A percentile compares a stretch with the other conserved stretches of the same genome.
Conservation (phyloP, 768 basidiomycete genomes). For the Imleria badia region DNA sequence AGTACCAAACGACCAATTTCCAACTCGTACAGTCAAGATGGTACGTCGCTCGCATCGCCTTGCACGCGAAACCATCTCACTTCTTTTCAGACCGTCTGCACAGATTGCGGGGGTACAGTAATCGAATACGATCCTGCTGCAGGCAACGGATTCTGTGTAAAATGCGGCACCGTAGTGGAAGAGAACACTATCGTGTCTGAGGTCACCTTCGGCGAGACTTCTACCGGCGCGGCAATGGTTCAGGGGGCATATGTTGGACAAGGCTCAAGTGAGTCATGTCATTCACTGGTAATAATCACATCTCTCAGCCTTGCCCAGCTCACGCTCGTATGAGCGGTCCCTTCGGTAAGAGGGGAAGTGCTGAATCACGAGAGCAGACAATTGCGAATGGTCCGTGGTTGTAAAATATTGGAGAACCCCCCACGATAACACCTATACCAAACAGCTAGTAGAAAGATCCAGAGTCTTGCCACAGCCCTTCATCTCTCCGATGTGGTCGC, state of each 20-base stretch:
- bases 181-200: constrained; percentile 94
- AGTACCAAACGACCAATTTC: neutral
- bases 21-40: constrained; percentile 9
- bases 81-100: constrained; percentile 55
- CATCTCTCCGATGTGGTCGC: constrained; percentile 78
- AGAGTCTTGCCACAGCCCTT: constrained; percentile 75
- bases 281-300: neutral
- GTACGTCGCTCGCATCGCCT: constrained; percentile 5
- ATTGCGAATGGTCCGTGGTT: constrained; percentile 74
- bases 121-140: constrained; percentile 85
- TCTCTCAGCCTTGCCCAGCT: constrained; percentile 42
- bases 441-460: constrained; percentile 79
- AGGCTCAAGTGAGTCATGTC: constrained; percentile 72
- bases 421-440: neutral
- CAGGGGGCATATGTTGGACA: constrained; percentile 91
- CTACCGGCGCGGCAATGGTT: constrained; percentile 90
- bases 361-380: constrained; percentile 87
- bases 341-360: constrained; percentile 74
- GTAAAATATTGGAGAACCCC: neutral
- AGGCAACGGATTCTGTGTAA: constrained; percentile 81
- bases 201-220: constrained; percentile 92
- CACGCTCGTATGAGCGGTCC: constrained; percentile 81
- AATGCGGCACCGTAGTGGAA: constrained; percentile 88
- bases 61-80: neutral
- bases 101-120: constrained; percentile 77